These are phyloP conservation scores for Ramaria sp. DNA, from an alignment of 768 basidiomycete genomes.

Conservation along the genomic window DNA sequence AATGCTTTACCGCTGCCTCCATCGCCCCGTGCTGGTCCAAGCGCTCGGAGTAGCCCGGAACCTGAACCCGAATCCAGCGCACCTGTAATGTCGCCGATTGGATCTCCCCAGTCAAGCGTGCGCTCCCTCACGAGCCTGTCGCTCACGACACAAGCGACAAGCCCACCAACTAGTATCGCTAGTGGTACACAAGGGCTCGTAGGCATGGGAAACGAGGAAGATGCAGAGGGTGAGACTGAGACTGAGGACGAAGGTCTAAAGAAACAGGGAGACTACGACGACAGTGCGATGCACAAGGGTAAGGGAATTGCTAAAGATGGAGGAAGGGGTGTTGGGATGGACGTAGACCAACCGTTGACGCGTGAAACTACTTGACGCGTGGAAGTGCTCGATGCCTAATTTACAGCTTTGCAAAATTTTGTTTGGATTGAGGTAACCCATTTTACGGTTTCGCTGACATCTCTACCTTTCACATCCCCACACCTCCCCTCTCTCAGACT, in stretches of 20 bases:
- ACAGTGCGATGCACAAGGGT: background rate
- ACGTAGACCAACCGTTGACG: background rate
- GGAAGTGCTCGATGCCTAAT: too few relatives aligned
- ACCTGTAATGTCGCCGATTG: background rate
- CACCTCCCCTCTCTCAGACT: too few relatives aligned
- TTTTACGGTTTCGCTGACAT: too few relatives aligned
- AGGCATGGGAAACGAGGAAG: background rate
- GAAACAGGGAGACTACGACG: background rate
- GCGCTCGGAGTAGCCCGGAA: background rate
- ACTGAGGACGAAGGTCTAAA: background rate
- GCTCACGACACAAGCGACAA: background rate
- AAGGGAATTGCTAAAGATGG: background rate
- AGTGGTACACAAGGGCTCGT: background rate
- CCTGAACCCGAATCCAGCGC: background rate
- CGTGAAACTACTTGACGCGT: background rate
- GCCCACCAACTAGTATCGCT: background rate
- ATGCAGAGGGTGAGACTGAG: slow-evolving; percentile 4
- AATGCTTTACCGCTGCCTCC: background rate
- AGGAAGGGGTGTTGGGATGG: background rate
- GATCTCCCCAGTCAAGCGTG: background rate
- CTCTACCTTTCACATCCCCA: too few relatives aligned
- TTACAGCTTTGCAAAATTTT: too few relatives aligned
- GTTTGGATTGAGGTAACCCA: too few relatives aligned
- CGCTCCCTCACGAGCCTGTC: slow-evolving; percentile 6
- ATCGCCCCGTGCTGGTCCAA: slow-evolving; percentile 3